Conservation (phyloP, 2,329 filamentous ascomycete genomes). For the Coniosporium tulheliwenetii region DNA sequence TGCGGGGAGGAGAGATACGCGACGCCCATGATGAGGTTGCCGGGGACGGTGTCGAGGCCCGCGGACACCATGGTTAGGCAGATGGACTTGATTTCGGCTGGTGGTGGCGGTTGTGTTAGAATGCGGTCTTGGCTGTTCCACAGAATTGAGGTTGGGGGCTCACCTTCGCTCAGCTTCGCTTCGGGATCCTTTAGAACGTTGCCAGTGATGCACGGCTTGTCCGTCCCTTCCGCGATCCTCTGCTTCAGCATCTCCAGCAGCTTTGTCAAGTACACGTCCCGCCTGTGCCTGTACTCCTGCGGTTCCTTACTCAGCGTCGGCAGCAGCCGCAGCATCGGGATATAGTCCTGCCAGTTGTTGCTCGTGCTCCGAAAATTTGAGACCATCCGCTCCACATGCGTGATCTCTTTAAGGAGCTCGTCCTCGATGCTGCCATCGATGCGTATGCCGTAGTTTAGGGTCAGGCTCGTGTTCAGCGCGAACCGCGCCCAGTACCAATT, state of each 20-base stretch:
- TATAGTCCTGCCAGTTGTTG: conserved; percentile 75
- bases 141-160: conserved; percentile 5
- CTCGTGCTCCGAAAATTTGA: conserved; percentile 64
- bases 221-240: conserved; percentile 44
- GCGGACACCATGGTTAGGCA: conserved; percentile 72
- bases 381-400: conserved; percentile 58
- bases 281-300: conserved; percentile 47
- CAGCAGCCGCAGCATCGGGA: conserved; percentile 55
- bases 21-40: conserved; percentile 65
- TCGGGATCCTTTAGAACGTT: conserved; percentile 58
- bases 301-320: conserved; percentile 47
- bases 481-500: conserved; percentile 60
- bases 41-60: conserved; percentile 67
- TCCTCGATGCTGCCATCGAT: conserved; percentile 57
- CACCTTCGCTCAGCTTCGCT: conserved; percentile 51
- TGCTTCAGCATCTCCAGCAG: conserved; percentile 46
- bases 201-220: conserved; percentile 53
- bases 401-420: conserved; percentile 55
- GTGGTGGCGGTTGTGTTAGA: conserved; percentile 4
- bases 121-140: not conserved
- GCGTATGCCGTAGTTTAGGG: conserved; percentile 64
- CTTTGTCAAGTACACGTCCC: conserved; percentile 49
- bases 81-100: conserved; percentile 64
- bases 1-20: conserved; percentile 55
- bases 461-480: conserved; percentile 62